Conservation (phyloP, 169 alveolate species). For the Theileria orientalis region DNA sequence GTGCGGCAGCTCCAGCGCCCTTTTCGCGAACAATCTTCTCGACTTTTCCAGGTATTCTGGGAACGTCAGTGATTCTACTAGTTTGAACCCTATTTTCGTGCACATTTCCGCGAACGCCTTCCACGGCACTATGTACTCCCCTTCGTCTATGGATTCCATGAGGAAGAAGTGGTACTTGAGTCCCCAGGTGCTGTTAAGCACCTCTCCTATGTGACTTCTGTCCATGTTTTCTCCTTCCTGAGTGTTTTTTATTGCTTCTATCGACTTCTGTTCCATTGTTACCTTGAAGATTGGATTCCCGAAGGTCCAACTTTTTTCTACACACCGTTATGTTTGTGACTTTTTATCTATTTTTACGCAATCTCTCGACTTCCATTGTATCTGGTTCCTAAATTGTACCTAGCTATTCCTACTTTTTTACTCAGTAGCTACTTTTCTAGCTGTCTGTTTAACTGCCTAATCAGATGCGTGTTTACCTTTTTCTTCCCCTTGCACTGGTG, state of each 20-base stretch:
- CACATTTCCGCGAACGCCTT: conserved; percentile 44
- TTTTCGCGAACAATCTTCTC: background rate
- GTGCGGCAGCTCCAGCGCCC: background rate
- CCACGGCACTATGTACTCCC: conserved; percentile 76
- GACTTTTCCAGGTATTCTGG: conserved; percentile 55
- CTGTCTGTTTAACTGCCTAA: too few relatives aligned
- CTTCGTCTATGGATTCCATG: conserved; percentile 77
- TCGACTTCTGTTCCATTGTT: conserved; percentile 33
- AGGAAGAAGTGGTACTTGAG: conserved; percentile 72
- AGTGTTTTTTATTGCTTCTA: conserved; percentile 18
- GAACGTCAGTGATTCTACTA: conserved; percentile 43
- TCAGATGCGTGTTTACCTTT: too few relatives aligned
- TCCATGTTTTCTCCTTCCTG: background rate
- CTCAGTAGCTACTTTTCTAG: too few relatives aligned
- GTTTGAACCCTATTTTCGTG: conserved; percentile 36
- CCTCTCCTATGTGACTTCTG: background rate
- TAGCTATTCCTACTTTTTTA: too few relatives aligned
- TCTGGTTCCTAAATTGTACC: too few relatives aligned
- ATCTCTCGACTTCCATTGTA: too few relatives aligned
- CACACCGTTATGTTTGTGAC: background rate
- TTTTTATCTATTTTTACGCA: background rate
- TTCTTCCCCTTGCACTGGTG: background rate
- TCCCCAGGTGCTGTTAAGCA: conserved; percentile 64
- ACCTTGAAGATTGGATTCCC: conserved; percentile 63
- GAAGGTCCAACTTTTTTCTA: conserved; percentile 36